Evolutionary conservation across 106 monocot species (phyloP), one percentile per base, ranked within the genome.

Genomic region (Dactylorhiza incarnata): DNA sequence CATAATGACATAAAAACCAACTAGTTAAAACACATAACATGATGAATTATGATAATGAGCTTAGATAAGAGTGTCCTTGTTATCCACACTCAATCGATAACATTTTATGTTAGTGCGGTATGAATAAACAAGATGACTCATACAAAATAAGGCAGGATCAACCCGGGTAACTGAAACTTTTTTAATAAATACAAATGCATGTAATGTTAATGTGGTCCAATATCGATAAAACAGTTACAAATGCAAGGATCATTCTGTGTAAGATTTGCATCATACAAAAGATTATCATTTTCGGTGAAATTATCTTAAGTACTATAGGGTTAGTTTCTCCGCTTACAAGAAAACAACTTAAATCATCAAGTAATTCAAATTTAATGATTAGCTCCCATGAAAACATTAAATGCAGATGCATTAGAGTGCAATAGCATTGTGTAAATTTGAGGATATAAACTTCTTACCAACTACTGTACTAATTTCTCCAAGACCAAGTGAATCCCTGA

Each of bases 391-490:
- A 65, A 9, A 61, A 23, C 22, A 61, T 19, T 61, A 61, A 4
- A 10, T 65, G 25, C 65, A 65, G 65, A 65, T 65, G 65, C 26
- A 29, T 25, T 24, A 26, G 12, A 65, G 24, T 25, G 65, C 8
- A 65, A 65, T 26, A 65, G 9, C 65, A 25, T 29, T 11, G 9
- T 29, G 26, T 4, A 25, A 65, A 65, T 29, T 7, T 29, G 29
- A 25, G 9, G 65, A 65, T 65, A 20, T 25, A 2, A 65, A 65
- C 19, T 65, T 12, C 82, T 82, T 82, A 82, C 82, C 82, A 71
- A 87, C n/a, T 1, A 92, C 82, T 7, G 87, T 89, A 47, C 89
- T 89, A 66, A 87, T 73, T 89, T 92, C 92, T 46, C 89, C 92
- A 58, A 89, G 59, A 71, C 89, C 92, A 79, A 87, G 83, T 49